Percentiles rank a stretch among this genome's conserved stretches.
Evolutionary conservation across 139 green algal genomes (phyloP).

Genomic region (Zygnema circumcarinatum): DNA sequence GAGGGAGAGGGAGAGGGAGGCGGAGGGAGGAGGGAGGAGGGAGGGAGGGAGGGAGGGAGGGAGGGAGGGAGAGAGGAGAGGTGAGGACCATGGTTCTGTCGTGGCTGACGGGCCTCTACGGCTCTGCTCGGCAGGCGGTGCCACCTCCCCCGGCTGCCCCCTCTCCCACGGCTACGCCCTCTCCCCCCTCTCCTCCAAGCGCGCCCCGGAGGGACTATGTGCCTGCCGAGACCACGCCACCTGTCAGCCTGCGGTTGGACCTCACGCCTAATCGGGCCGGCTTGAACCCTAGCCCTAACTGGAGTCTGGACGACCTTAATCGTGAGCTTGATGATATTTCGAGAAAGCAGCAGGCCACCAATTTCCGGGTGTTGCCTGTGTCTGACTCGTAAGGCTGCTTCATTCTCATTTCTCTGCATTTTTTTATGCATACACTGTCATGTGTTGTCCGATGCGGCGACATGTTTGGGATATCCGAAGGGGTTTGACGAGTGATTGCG

Average conservation of each 20-base stretch:
- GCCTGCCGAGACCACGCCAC: no score
- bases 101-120: no score
- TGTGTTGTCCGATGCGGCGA: not conserved
- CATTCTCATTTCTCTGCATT: not conserved
- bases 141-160: no score
- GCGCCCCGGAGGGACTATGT: no score
- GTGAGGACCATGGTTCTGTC: no score
- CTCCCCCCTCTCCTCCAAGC: no score
- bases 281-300: not conserved
- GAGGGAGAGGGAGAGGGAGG: not conserved
- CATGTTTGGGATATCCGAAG: no score
- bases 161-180: no score
- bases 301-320: conserved; percentile 7
- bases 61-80: not conserved
- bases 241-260: not conserved
- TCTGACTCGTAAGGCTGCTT: not conserved
- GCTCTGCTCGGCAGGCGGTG: no score
- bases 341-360: not conserved
- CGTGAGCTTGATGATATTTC: not conserved
- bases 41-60: not conserved
- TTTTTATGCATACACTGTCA: not conserved
- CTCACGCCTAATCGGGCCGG: not conserved
- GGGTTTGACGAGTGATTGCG: no score
- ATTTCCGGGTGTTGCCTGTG: not conserved
- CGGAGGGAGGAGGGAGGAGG: not conserved